Conservation (phyloP, 2,329 filamentous ascomycete species). For the Paracoccidioides lutzii region DNA sequence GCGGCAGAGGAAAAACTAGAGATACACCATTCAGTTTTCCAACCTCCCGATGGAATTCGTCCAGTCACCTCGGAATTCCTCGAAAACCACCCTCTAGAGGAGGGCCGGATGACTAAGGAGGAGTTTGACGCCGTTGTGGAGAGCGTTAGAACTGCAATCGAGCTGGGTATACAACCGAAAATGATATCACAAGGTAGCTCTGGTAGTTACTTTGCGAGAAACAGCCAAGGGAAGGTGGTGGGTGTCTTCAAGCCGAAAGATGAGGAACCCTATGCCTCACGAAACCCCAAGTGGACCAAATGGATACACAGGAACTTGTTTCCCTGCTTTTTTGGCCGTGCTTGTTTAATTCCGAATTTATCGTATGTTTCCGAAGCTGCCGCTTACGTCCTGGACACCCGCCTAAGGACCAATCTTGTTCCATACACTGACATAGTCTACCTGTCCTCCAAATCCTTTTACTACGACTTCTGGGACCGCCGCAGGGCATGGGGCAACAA, state of each 20-base stretch:
- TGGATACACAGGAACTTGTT: constrained; percentile 98
- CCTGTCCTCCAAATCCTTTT: constrained; percentile 90
- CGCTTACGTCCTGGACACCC: constrained; percentile 84
- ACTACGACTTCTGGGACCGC: constrained; percentile 95
- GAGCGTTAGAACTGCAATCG: constrained; percentile 79
- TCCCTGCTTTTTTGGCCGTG: constrained; percentile 90
- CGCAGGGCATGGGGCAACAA: constrained; percentile 77
- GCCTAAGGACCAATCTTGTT: constrained; percentile 80
- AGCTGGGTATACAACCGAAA: constrained; percentile 79
- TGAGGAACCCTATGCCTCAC: constrained; percentile 91
- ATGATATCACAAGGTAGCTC: constrained; percentile 97
- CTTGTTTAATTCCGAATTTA: constrained; percentile 90
- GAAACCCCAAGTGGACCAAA: constrained; percentile 98
- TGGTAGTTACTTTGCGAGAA: constrained; percentile 93
- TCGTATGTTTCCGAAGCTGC: constrained; percentile 97
- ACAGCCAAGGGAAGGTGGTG: constrained; percentile 82
- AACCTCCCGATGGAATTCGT: constrained; percentile 74
- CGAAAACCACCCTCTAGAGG: constrained; percentile 44
- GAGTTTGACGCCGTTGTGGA: constrained; percentile 84
- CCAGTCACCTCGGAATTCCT: constrained; percentile 66
- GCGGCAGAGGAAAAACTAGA: constrained; percentile 77
- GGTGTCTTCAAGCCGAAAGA: constrained; percentile 99
- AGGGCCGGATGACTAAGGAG: constrained; percentile 52
- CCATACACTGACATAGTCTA: constrained; percentile 94
- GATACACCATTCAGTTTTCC: constrained; percentile 96